Evolutionary conservation across 371 early-diverging fungal species (phyloP).

Genomic region (Chytridium lagenaria): DNA sequence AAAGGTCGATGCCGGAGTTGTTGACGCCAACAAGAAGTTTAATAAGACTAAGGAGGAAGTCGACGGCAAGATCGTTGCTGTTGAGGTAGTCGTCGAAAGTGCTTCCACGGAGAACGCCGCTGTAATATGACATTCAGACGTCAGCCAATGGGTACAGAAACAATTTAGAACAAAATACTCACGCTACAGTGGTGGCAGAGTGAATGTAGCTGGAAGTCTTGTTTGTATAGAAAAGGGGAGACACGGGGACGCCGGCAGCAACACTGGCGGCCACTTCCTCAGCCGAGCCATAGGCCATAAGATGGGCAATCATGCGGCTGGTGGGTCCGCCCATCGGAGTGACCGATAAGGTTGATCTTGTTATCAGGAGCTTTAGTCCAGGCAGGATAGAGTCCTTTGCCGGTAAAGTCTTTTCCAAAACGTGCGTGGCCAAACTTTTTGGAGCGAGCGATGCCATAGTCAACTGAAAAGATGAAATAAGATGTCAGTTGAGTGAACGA

Average conservation of each 20-base stretch:
- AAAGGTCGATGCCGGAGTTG: constrained; percentile 22
- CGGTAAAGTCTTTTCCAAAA: constrained; percentile 30
- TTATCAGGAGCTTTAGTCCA: neutral
- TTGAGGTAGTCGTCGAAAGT: constrained; percentile 25
- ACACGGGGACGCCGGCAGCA: constrained; percentile 21
- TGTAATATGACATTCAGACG: neutral
- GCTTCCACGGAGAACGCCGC: constrained; percentile 26
- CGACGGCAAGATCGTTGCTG: neutral
- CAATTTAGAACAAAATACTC: neutral
- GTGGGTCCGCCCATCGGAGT: constrained; percentile 37
- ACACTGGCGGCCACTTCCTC: constrained; percentile 30
- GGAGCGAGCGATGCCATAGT: constrained; percentile 21
- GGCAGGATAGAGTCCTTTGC: constrained; percentile 15
- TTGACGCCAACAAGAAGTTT: constrained; percentile 20
- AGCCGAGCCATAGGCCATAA: constrained; percentile 25
- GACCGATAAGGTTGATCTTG: constrained; percentile 38
- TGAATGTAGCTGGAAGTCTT: constrained; percentile 21
- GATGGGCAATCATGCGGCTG: constrained; percentile 17
- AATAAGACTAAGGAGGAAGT: constrained; percentile 18
- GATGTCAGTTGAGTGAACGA: too few species aligned
- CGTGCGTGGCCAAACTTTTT: constrained; percentile 28
- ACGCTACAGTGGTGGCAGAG: constrained; percentile 16
- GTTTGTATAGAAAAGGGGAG: constrained; percentile 39
- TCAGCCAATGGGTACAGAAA: neutral
- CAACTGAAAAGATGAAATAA: too few species aligned